phyloP scores from a whole-genome alignment of 306 rosid species.

The Spatholobus suberectus region DNA sequence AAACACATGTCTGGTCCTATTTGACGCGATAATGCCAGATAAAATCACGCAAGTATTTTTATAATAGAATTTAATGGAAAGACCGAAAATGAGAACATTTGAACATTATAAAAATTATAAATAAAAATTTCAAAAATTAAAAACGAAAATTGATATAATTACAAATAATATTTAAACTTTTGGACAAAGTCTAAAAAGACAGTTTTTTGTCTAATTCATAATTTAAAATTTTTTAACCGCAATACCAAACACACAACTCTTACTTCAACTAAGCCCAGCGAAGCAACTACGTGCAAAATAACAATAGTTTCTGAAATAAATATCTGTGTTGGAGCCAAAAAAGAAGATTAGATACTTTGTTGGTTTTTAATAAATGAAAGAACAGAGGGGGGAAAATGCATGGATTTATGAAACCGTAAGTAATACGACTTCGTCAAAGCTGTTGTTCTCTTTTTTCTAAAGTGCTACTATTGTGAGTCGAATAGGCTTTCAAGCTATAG shows the following conservation, averaged over 20 bases:
- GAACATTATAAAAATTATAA: no score
- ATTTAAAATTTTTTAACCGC: neutral
- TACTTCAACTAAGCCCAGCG: neutral
- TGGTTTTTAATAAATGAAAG: neutral
- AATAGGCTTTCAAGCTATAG: conserved; percentile 10
- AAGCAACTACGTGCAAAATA: neutral
- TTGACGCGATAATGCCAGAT: no score
- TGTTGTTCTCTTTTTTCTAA: no score
- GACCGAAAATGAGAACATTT: no score
- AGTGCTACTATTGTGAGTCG: no score
- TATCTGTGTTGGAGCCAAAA: neutral
- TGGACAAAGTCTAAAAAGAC: neutral
- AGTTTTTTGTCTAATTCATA: neutral
- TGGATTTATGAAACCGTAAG: neutral
- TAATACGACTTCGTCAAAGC: neutral
- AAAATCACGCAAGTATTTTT: no score
- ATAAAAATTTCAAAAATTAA: no score
- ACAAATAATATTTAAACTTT: no score
- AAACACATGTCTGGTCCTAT: no score
- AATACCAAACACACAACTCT: neutral
- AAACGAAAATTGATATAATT: no score
- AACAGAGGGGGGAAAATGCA: neutral
- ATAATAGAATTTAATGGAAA: no score
- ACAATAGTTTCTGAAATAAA: neutral
- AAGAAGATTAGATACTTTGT: neutral